Percentiles rank a stretch among this genome's conserved stretches.
These are phyloP conservation scores for Agrocybe praecox DNA, from an alignment of 768 basidiomycete genomes.

Conservation along the genomic window DNA sequence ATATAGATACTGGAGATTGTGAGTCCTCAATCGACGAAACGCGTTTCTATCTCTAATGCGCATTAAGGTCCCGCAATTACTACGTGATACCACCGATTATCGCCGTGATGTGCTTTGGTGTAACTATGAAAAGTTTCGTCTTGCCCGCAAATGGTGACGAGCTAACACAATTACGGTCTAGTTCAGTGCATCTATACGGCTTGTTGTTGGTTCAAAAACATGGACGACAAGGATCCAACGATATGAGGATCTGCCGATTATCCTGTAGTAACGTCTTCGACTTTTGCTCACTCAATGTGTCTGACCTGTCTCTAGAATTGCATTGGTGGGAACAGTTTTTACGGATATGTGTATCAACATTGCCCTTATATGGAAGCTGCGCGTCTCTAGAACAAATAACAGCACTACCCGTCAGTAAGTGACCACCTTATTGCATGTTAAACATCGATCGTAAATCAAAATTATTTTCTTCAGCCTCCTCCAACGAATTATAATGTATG, in stretches of 20 bases:
- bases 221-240: neutral
- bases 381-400: neutral
- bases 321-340: slow-evolving; percentile 1
- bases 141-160: too few relatives aligned
- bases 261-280: neutral
- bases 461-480: slow-evolving; percentile 2
- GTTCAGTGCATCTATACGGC: neutral
- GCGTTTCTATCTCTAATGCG: neutral
- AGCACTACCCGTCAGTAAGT: neutral
- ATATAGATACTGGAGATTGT: slow-evolving; percentile 13
- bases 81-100: neutral
- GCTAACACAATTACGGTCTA: neutral
- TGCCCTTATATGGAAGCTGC: slow-evolving; percentile 7
- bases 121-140: too few relatives aligned
- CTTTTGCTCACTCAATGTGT: neutral
- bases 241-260: neutral
- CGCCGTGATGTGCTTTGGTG: neutral
- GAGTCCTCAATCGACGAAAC: neutral
- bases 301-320: slow-evolving; percentile 3
- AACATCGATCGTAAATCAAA: neutral
- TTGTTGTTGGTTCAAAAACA: neutral
- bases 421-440: neutral
- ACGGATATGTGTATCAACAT: slow-evolving; percentile 8
- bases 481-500: neutral
- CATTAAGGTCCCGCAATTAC: slow-evolving; percentile 9